phyloP scores from a whole-genome alignment of 441 rosid genomes.

The Mallotus japonicus region DNA sequence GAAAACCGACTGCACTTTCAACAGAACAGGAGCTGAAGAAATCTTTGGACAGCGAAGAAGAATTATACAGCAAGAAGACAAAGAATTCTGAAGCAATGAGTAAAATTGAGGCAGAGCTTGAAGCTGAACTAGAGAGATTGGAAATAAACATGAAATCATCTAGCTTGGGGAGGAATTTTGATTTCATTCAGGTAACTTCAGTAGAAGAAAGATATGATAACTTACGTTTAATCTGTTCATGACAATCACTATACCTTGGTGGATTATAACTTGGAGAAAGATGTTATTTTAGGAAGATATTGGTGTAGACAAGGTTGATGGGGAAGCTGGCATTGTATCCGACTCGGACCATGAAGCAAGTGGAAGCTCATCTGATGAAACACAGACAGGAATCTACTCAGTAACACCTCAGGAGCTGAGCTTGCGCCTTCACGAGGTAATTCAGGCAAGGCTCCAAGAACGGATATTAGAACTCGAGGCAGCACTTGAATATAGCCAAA shows the following conservation, averaged over 20 bases:
- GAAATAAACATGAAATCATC: constrained; percentile 26
- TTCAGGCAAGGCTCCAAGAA: constrained; percentile 32
- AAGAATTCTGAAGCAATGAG: constrained; percentile 28
- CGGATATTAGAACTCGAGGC: constrained; percentile 38
- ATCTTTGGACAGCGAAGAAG: background rate
- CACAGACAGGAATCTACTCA: constrained; percentile 14
- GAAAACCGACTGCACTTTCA: constrained; percentile 6
- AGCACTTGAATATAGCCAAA: constrained; percentile 32
- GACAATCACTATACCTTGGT: constrained; percentile 5
- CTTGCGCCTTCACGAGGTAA: constrained; percentile 38
- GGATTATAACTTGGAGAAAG: constrained; percentile 15
- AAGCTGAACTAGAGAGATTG: constrained; percentile 39
- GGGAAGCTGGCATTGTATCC: constrained; percentile 3
- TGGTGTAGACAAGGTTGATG: background rate
- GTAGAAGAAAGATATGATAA: background rate
- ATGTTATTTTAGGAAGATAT: constrained; percentile 18
- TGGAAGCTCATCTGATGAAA: background rate
- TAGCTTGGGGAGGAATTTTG: constrained; percentile 18
- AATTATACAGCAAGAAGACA: constrained; percentile 5
- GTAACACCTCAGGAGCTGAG: constrained; percentile 34
- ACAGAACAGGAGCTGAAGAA: background rate
- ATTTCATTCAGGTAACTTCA: constrained; percentile 21
- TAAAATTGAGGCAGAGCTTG: constrained; percentile 45
- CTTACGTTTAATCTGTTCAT: background rate
- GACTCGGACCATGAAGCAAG: constrained; percentile 21